Evolutionary conservation across 1,284 basidiomycete genomes (phyloP).

Genomic region (Malassezia nana): DNA sequence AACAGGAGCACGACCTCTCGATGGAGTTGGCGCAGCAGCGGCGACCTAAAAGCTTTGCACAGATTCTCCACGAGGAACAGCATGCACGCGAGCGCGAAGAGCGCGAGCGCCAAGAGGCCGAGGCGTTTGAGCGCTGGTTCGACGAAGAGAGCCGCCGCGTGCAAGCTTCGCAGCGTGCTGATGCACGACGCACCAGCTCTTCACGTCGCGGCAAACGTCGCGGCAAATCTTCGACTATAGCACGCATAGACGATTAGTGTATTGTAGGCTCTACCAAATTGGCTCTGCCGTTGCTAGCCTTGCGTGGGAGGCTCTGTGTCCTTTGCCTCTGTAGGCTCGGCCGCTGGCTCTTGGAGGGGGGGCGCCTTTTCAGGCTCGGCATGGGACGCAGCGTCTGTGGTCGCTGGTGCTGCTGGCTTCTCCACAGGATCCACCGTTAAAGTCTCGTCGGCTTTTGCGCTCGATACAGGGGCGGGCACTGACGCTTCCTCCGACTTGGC

Average conservation of each 20-base stretch:
- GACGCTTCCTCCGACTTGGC: background rate
- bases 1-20: constrained; percentile 27
- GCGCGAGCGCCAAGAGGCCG: constrained; percentile 32
- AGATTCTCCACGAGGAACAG: constrained; percentile 38
- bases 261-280: background rate
- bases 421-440: too few species aligned
- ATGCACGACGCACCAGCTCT: background rate
- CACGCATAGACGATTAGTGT: constrained; percentile 17
- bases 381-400: background rate
- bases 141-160: constrained; percentile 40
- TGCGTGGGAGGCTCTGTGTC: background rate
- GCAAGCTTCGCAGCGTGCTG: background rate
- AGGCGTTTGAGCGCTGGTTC: constrained; percentile 45
- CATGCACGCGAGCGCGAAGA: constrained; percentile 24
- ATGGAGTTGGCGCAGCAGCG: constrained; percentile 21
- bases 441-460: background rate
- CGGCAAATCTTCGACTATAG: constrained; percentile 4
- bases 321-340: background rate
- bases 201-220: constrained; percentile 2
- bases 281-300: background rate
- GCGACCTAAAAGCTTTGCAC: constrained; percentile 28
- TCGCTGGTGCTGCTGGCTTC: background rate
- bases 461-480: background rate
- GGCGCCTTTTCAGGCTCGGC: background rate
- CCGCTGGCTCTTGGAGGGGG: background rate